Evolutionary conservation across 192 early-diverging fungal species (phyloP).

Genomic region (Thamnidium elegans): DNA sequence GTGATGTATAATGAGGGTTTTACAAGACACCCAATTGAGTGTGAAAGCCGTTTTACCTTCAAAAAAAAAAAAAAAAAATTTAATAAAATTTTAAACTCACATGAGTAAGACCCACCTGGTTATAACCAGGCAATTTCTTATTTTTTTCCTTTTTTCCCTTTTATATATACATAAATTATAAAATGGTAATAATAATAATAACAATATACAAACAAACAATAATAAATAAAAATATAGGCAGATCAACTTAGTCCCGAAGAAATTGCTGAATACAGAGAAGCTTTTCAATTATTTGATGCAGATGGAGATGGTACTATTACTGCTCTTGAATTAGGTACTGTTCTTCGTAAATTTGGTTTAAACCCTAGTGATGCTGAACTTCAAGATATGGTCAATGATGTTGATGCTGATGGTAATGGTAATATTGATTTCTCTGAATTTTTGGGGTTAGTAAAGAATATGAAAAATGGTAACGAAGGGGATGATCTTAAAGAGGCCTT

Average conservation of each 20-base stretch:
- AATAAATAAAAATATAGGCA: conserved; percentile 30
- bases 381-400: conserved; percentile 74
- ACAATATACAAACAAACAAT: background rate
- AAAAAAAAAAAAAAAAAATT: too few species aligned
- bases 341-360: conserved; percentile 74
- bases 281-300: conserved; percentile 87
- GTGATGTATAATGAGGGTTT: too few species aligned
- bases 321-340: conserved; percentile 71
- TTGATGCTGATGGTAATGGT: conserved; percentile 69
- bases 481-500: conserved; percentile 32
- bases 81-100: too few species aligned
- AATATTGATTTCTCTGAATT: conserved; percentile 72
- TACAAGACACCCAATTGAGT: too few species aligned
- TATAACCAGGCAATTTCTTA: too few species aligned
- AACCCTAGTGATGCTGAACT: conserved; percentile 82
- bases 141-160: background rate
- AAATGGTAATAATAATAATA: background rate
- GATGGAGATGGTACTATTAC: conserved; percentile 78
- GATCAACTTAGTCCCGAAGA: conserved; percentile 75
- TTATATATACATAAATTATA: background rate
- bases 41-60: too few species aligned
- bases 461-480: conserved; percentile 25
- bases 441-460: conserved; percentile 51
- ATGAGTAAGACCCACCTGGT: too few species aligned
- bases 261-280: conserved; percentile 74